Evolutionary conservation across 129 eudicot genomes (phyloP), one percentile per base, ranked within the genome.

Genomic region (Escallonia herrerae): DNA sequence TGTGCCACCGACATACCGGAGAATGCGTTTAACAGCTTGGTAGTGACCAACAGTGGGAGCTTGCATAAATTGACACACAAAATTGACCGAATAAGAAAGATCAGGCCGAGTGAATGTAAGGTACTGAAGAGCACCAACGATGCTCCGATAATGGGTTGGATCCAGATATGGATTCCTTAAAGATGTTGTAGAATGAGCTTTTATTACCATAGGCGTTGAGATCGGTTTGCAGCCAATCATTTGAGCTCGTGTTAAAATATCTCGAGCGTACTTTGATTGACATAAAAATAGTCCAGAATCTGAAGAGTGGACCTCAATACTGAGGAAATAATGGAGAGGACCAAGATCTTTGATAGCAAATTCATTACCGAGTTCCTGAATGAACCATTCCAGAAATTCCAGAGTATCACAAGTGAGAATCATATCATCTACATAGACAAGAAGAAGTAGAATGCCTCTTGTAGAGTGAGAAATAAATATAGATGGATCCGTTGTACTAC

Each of bases 301-400:
- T 33, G 39, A 59, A 11, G 9, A 37, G 2, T 59, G 11, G n/a
- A 59, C 44, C n/a, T 59, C 45, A 22, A 59, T 9, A 5, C 63
- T 45, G 39, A 59, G 63, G 39, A 59, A 59, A 40, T 59, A 59
- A 37, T 38, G n/a, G 4, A 59, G 45, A 8, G 4, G 6, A 39
- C 63, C 63, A 3, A 59, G n/a, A 5, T 59, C 43, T 37, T 59
- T 38, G 14, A 59, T 38, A 6, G 63, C 43, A 59, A 59, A 59
- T 39, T 59, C 63, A 6, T 1, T 38, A 8, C 45, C 10, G 0
- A 49, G 54, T 11, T 8, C 13, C 9, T 11, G 0, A 49, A 49
- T 49, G 11, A 49, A 5, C 7, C 7, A 3, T 49, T 49, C 10
- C 13, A 49, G 54, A 6, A 59, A 14, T 9, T 38, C 3, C 13